phyloP scores from a whole-genome alignment of 1,284 basidiomycete genomes.

The Erythrobasidium hasegawianum region DNA sequence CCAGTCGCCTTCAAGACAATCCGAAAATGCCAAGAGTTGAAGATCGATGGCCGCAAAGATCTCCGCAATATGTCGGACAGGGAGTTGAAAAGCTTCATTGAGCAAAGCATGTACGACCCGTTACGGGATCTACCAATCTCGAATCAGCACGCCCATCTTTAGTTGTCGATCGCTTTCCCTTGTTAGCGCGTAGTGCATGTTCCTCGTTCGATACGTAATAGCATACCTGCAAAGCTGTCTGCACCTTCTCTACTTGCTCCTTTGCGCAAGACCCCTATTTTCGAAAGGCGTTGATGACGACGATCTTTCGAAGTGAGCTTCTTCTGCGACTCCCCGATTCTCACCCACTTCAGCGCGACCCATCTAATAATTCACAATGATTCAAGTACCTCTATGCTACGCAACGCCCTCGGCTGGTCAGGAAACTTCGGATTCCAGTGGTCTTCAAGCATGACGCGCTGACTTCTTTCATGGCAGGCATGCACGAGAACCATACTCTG shows the following conservation, averaged over 20 bases:
- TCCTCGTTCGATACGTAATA: no score
- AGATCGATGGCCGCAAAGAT: constrained; percentile 40
- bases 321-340: background rate
- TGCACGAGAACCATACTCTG: constrained; percentile 34
- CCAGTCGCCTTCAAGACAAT: constrained; percentile 57
- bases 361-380: background rate
- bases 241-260: no score
- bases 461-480: constrained; percentile 19
- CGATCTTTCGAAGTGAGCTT: background rate
- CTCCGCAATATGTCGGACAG: constrained; percentile 60
- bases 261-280: no score
- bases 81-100: constrained; percentile 58
- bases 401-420: constrained; percentile 31
- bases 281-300: no score
- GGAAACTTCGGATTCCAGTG: background rate
- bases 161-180: background rate
- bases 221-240: no score
- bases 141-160: background rate
- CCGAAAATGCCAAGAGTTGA: constrained; percentile 62
- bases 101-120: constrained; percentile 68
- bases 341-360: background rate
- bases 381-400: constrained; percentile 31
- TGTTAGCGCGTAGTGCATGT: no score
- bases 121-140: constrained; percentile 3
- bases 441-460: background rate